These are phyloP conservation scores for Physocladia obscura DNA, from an alignment of 192 early-diverging fungal genomes.

Conservation along the genomic window DNA sequence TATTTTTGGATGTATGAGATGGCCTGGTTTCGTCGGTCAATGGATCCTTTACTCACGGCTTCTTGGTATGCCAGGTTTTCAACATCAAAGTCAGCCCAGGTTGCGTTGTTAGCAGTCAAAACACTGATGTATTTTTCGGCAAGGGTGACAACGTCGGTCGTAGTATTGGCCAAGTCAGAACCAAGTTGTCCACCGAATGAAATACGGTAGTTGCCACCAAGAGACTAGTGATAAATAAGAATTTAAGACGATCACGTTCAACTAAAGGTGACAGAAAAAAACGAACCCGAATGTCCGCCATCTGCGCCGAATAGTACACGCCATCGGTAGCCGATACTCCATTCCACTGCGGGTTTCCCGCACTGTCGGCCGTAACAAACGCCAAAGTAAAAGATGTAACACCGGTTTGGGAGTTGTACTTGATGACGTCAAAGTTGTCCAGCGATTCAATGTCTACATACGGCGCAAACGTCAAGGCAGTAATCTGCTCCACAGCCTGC, in stretches of 20 bases:
- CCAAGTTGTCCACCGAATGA: conserved; percentile 45
- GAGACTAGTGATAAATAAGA: background rate
- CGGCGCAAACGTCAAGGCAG: conserved; percentile 35
- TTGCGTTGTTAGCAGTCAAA: conserved; percentile 35
- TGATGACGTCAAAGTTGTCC: conserved; percentile 35
- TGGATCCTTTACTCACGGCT: conserved; percentile 26
- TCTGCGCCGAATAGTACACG: background rate
- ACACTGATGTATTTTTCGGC: conserved; percentile 37
- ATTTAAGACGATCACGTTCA: background rate
- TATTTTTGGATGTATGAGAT: conserved; percentile 32
- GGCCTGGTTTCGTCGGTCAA: conserved; percentile 37
- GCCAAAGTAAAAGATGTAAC: conserved; percentile 39
- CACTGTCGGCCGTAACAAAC: conserved; percentile 34
- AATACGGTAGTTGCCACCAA: conserved; percentile 44
- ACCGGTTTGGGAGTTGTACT: conserved; percentile 17
- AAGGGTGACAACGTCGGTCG: conserved; percentile 20
- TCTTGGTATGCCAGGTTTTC: conserved; percentile 42
- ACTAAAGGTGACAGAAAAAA: too few species aligned
- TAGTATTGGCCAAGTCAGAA: conserved; percentile 25
- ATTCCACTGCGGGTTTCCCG: conserved; percentile 32
- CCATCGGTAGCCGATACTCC: background rate
- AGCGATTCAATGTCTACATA: conserved; percentile 37
- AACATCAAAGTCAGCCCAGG: conserved; percentile 49
- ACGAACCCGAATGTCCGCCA: background rate
- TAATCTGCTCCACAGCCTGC: too few species aligned